Conservation (phyloP, 768 basidiomycete species). For the Rhodosporidiobolus sp. region DNA sequence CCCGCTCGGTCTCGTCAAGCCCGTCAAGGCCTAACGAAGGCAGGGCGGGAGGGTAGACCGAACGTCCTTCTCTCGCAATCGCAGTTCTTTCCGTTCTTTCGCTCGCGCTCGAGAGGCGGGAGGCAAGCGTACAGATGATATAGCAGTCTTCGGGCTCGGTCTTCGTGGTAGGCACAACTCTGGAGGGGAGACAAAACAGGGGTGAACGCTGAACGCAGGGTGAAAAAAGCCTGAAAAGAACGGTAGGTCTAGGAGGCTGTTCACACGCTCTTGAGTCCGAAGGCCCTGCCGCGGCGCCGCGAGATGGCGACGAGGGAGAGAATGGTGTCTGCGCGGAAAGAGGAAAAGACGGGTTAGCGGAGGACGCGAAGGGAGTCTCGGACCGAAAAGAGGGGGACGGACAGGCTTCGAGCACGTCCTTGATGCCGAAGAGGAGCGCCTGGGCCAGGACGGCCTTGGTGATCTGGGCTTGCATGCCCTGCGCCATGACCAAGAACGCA, state of each 20-base stretch:
- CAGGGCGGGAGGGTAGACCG: too few relatives aligned
- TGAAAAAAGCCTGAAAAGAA: neutral
- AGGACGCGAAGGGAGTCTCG: neutral
- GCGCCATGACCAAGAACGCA: constrained; percentile 8
- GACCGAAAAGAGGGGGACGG: neutral
- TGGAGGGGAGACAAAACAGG: neutral
- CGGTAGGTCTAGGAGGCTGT: too few relatives aligned
- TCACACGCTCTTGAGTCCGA: constrained; percentile 24
- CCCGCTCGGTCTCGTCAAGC: too few relatives aligned
- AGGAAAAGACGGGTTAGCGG: neutral
- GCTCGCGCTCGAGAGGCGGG: neutral
- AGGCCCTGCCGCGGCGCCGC: constrained; percentile 11
- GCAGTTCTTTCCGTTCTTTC: too few relatives aligned
- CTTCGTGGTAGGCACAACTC: neutral
- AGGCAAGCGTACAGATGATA: neutral
- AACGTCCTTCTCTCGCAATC: too few relatives aligned
- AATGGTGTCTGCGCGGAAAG: constrained; percentile 24
- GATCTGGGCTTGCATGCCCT: constrained; percentile 97
- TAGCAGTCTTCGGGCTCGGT: neutral
- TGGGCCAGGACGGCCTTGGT: constrained; percentile 92
- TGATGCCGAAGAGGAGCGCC: constrained; percentile 91
- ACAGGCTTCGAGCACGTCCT: constrained; percentile 81
- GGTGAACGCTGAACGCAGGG: neutral
- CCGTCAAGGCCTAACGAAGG: too few relatives aligned
- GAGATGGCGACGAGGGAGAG: constrained; percentile 29